A percentile compares a stretch with the other conserved stretches of the same genome.
Evolutionary conservation across 1,284 basidiomycete species (phyloP).

Genomic region (Chiua sp.): DNA sequence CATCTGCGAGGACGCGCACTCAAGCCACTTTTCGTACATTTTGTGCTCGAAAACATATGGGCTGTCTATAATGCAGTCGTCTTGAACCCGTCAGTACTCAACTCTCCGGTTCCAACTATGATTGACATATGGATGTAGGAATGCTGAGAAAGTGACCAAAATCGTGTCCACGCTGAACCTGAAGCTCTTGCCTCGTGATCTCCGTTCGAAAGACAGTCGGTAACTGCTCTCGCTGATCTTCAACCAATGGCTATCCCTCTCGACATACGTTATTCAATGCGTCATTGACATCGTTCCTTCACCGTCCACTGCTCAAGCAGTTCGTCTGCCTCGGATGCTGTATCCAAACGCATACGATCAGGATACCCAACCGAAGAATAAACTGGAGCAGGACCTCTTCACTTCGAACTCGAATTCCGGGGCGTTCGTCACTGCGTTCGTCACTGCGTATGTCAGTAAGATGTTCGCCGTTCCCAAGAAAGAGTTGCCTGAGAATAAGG

Average conservation of each 20-base stretch:
- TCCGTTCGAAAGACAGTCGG: conserved; percentile 90
- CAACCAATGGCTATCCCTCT: conserved; percentile 96
- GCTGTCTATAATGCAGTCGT: conserved; percentile 91
- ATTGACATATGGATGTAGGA: conserved; percentile 68
- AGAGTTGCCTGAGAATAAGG: conserved; percentile 88
- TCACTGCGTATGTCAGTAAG: conserved; percentile 95
- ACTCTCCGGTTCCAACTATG: not conserved
- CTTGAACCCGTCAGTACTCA: conserved; percentile 78
- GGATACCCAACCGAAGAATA: conserved; percentile 68
- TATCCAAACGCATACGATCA: conserved; percentile 78
- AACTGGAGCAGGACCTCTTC: conserved; percentile 86
- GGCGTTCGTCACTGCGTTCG: no score
- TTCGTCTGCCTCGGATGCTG: conserved; percentile 92
- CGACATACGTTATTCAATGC: conserved; percentile 91
- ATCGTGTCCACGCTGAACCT: conserved; percentile 87
- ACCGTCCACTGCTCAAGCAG: conserved; percentile 82
- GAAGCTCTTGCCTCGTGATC: conserved; percentile 88
- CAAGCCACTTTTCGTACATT: conserved; percentile 99
- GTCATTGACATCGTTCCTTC: conserved; percentile 93
- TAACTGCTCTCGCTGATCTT: conserved; percentile 88
- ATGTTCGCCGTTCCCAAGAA: conserved; percentile 92
- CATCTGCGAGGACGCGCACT: conserved; percentile 85
- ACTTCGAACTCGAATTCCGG: conserved; percentile 65
- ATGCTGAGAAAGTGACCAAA: conserved; percentile 88
- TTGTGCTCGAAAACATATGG: conserved; percentile 98